Conservation (phyloP, 495 filamentous ascomycete genomes). For the Daldinia grandis region DNA sequence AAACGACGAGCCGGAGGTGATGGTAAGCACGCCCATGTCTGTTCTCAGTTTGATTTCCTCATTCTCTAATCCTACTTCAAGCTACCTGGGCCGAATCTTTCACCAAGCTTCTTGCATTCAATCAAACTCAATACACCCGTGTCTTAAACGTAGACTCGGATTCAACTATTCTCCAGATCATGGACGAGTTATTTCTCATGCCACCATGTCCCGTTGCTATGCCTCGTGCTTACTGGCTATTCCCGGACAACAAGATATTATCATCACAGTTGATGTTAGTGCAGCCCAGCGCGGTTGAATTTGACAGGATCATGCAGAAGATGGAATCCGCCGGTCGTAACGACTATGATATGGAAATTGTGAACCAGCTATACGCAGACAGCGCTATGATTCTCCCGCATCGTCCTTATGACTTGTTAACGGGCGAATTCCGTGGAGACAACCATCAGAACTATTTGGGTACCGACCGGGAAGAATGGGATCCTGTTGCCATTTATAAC, state of each 20-base stretch:
- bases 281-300: conserved; percentile 65
- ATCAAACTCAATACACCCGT: conserved; percentile 71
- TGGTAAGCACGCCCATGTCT: conserved; percentile 38
- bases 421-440: conserved; percentile 71
- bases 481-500: conserved; percentile 66
- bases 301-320: conserved; percentile 59
- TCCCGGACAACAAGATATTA: conserved; percentile 61
- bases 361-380: conserved; percentile 74
- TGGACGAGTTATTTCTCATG: conserved; percentile 82
- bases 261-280: conserved; percentile 72
- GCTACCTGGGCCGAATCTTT: conserved; percentile 70
- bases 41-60: background rate
- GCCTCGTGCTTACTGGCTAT: conserved; percentile 76
- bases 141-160: conserved; percentile 76
- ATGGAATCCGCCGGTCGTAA: conserved; percentile 51
- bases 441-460: conserved; percentile 72
- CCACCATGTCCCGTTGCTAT: conserved; percentile 68
- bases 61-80: conserved; percentile 34
- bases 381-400: conserved; percentile 79
- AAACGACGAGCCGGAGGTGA: conserved; percentile 57
- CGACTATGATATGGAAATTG: conserved; percentile 76
- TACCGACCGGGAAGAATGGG: conserved; percentile 69
- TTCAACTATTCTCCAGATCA: conserved; percentile 65
- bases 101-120: conserved; percentile 76
- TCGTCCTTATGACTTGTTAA: conserved; percentile 72